Base-by-base conservation (phyloP, 129 eudicot genomes). In the Saposhnikovia divaricata region DNA sequence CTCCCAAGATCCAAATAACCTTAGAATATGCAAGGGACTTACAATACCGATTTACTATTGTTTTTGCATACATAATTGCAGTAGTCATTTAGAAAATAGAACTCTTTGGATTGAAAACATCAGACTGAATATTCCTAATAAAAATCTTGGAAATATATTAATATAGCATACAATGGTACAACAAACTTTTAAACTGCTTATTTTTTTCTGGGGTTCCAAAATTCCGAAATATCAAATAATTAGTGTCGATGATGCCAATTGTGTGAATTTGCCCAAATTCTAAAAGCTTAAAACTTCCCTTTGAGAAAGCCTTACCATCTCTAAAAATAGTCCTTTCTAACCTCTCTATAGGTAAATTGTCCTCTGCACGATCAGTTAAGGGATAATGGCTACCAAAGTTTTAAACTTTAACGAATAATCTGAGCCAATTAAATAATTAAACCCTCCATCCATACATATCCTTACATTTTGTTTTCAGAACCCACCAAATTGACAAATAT, bases 1-100 rank as follows among this genome's bases (percentile, higher is more conserved):
- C 79, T 83, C 88, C 77, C 81, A 76, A 71, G 57, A 83, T 82
- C 91, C 85, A 75, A 23, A 73, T 13, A 63, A 21, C 77, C 45
- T 70, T 74, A 72, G 44, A 71, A 18, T 42, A 40, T 70, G 66
- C 72, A 59, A 18, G 8, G 0, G 3, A 59, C n/a, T 59, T 7
- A 23, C 8, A 23, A 2, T 15, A 50, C 23, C 6, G 18, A 50
- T 50, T 16, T 0, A 4, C 16, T 0, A 0, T 50, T 50, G 1
- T 15, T 53, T 18, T 8, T 10, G 12, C 65, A 55, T 21, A 55
- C 28, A 27, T 27, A 12, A 25, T n/a, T 39, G 31, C 18, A 27
- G 18, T n/a, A 28, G 16, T 27, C 39, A n/a, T 27, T 65, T 0
- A 4, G 28, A 59, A 21, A 65, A 65, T 27, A 65, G 15, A 27